phyloP scores from a whole-genome alignment of 1,284 basidiomycete genomes.

The Pisolithus thermaeus region DNA sequence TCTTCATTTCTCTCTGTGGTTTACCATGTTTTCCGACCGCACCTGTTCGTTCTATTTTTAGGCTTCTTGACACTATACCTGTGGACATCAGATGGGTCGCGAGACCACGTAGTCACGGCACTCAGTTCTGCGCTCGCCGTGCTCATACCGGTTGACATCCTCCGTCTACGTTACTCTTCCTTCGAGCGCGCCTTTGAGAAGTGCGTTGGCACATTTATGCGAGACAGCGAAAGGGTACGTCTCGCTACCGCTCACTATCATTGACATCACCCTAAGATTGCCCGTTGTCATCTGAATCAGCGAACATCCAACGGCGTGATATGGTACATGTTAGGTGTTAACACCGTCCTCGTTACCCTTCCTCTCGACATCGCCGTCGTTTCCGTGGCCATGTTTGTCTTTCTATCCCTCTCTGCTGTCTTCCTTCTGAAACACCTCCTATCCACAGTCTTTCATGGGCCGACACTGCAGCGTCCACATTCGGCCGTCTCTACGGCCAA shows the following conservation, averaged over 20 bases:
- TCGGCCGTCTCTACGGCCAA: conserved; percentile 82
- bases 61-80: conserved; percentile 86
- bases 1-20: conserved; percentile 2
- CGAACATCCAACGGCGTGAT: conserved; percentile 82
- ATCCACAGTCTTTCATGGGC: conserved; percentile 86
- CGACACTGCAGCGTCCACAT: conserved; percentile 91
- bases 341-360: conserved; percentile 74
- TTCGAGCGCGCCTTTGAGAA: conserved; percentile 80
- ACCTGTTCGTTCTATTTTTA: conserved; percentile 23
- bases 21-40: conserved; percentile 2
- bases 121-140: conserved; percentile 67
- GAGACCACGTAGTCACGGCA: conserved; percentile 54
- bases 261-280: not conserved
- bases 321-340: conserved; percentile 93
- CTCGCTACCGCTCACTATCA: not conserved
- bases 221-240: conserved; percentile 80
- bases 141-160: conserved; percentile 72
- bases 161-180: conserved; percentile 65
- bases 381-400: conserved; percentile 78
- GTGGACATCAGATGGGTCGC: conserved; percentile 53
- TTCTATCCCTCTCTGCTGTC: not conserved
- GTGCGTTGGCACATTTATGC: conserved; percentile 85
- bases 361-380: conserved; percentile 87
- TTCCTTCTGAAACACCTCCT: conserved; percentile 1
- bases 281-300: conserved; percentile 27